These are phyloP conservation scores for Phytophthora podocarpi DNA, from an alignment of 352 stramenopile species.

Conservation along the genomic window DNA sequence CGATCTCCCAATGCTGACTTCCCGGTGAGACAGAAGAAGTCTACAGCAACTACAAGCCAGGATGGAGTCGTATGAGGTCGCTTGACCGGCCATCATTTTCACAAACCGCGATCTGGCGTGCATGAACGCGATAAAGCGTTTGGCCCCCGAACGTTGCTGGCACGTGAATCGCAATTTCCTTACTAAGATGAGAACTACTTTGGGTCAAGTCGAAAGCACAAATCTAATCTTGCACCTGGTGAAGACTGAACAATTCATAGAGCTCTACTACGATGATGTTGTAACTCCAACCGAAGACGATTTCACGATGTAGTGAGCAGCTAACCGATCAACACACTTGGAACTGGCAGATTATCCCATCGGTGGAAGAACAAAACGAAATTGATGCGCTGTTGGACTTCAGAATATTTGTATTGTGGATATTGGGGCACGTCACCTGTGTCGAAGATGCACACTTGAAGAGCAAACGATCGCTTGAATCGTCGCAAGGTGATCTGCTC, in stretches of 20 bases:
- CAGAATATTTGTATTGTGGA: slow-evolving; percentile 6
- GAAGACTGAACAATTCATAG: slow-evolving; percentile 12
- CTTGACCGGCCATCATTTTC: not conserved
- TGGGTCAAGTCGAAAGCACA: slow-evolving; percentile 5
- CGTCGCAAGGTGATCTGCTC: not conserved
- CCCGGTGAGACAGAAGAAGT: too few species aligned
- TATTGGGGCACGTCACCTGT: slow-evolving; percentile 3
- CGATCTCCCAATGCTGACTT: slow-evolving; percentile 5
- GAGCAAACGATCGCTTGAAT: slow-evolving; percentile 7
- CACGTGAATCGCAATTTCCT: slow-evolving; percentile 26
- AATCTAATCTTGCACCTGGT: slow-evolving; percentile 7
- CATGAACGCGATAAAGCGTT: slow-evolving; percentile 12
- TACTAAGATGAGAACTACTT: not conserved
- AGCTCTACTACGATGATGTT: slow-evolving; percentile 1
- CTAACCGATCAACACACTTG: too few species aligned
- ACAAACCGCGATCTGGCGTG: slow-evolving; percentile 12
- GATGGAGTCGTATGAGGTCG: not conserved
- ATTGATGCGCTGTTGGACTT: slow-evolving; percentile 5
- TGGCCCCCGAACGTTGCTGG: slow-evolving; percentile 10
- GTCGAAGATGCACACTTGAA: slow-evolving; percentile 8
- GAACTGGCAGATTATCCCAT: slow-evolving; percentile 5
- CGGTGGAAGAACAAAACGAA: slow-evolving; percentile 12
- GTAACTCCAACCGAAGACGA: too few species aligned
- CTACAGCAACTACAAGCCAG: not conserved
- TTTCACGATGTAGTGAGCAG: too few species aligned